Percentiles rank a stretch among this genome's conserved stretches.
phyloP scores from a whole-genome alignment of 257 asterid species.

The Fraxinus pennsylvanica region DNA sequence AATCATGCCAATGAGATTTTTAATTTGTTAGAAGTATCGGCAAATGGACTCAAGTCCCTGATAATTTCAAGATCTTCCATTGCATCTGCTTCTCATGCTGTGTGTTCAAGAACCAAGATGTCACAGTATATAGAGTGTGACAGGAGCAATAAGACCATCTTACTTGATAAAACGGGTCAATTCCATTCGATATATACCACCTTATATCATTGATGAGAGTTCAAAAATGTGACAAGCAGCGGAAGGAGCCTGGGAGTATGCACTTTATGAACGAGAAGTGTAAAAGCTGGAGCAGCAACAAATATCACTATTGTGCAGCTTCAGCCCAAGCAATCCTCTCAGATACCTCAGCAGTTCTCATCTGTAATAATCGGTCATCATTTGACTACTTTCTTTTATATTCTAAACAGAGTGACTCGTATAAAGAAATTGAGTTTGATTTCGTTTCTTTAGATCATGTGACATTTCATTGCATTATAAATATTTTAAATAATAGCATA shows the following conservation, averaged over 20 bases:
- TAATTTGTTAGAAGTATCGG: neutral
- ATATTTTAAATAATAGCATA: too few species aligned
- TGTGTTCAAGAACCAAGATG: too few species aligned
- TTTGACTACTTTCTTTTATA: neutral
- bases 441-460: too few species aligned
- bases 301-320: slow-evolving; percentile 33
- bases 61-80: neutral
- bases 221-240: slow-evolving; percentile 39
- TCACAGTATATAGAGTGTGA: neutral
- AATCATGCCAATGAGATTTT: neutral
- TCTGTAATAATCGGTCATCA: slow-evolving; percentile 32
- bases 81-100: too few species aligned
- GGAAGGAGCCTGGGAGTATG: slow-evolving; percentile 83
- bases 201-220: slow-evolving; percentile 5
- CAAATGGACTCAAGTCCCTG: neutral
- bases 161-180: neutral
- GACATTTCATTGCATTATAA: too few species aligned
- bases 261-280: slow-evolving; percentile 53
- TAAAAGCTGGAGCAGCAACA: slow-evolving; percentile 47
- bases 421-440: too few species aligned
- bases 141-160: slow-evolving; percentile 25
- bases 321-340: slow-evolving; percentile 15
- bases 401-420: too few species aligned
- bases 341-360: neutral
- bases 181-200: neutral